phyloP scores from a whole-genome alignment of 1,139 yeast genomes.

The Geotrichum aggregatum region DNA sequence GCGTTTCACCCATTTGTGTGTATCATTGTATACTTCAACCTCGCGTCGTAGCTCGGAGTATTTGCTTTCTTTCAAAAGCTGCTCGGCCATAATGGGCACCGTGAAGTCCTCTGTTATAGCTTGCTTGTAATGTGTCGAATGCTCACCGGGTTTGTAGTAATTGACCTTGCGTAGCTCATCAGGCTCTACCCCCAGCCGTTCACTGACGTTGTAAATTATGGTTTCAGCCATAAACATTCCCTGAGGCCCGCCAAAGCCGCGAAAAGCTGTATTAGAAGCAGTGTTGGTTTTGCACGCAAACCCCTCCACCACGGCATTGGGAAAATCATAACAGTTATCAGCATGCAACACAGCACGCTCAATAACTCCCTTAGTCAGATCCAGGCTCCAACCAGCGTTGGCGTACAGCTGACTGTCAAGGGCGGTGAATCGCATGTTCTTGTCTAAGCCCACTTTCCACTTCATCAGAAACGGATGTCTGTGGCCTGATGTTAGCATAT shows the following conservation, averaged over 20 bases:
- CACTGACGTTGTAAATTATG: slow-evolving; percentile 42
- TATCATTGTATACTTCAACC: slow-evolving; percentile 41
- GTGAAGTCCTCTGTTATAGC: slow-evolving; percentile 43
- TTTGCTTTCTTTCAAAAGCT: slow-evolving; percentile 38
- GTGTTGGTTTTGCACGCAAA: slow-evolving; percentile 44
- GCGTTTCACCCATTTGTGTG: slow-evolving; percentile 44
- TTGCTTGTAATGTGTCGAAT: slow-evolving; percentile 44
- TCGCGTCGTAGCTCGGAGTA: slow-evolving; percentile 38
- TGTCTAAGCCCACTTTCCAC: slow-evolving; percentile 44
- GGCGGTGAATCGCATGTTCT: slow-evolving; percentile 42
- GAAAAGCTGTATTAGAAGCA: slow-evolving; percentile 47
- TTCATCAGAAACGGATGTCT: slow-evolving; percentile 46
- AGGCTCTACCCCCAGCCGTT: slow-evolving; percentile 40
- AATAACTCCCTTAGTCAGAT: slow-evolving; percentile 45
- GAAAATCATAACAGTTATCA: slow-evolving; percentile 44
- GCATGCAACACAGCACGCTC: slow-evolving; percentile 46
- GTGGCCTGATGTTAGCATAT: slow-evolving; percentile 46
- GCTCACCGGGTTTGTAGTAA: slow-evolving; percentile 36
- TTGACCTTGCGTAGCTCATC: slow-evolving; percentile 41
- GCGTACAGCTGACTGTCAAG: slow-evolving; percentile 41
- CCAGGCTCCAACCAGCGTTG: slow-evolving; percentile 48
- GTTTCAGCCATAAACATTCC: slow-evolving; percentile 46
- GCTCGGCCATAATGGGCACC: slow-evolving; percentile 38
- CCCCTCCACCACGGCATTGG: slow-evolving; percentile 41
- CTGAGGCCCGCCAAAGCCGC: slow-evolving; percentile 50